Percentiles rank a stretch among this genome's conserved stretches.
Conservation (phyloP, 306 rosid genomes). For the Hippophae rhamnoides region DNA sequence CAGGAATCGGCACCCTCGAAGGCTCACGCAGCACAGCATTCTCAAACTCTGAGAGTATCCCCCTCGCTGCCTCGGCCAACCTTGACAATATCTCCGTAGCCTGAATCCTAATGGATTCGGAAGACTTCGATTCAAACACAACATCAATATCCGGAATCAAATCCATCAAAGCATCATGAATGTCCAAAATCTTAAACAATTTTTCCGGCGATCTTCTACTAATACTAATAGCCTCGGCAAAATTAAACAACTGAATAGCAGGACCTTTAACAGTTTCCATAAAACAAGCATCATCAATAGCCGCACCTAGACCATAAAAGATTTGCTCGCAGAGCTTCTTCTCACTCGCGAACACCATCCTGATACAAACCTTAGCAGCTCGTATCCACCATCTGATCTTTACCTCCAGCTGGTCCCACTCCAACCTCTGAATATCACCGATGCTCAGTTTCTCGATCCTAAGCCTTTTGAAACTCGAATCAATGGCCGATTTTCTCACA, state of each 20-base stretch:
- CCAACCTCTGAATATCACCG: conserved; percentile 86
- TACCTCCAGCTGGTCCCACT: conserved; percentile 74
- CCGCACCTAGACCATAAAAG: conserved; percentile 64
- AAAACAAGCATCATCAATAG: conserved; percentile 83
- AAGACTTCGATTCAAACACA: conserved; percentile 76
- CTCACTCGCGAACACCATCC: conserved; percentile 80
- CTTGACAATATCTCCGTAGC: conserved; percentile 86
- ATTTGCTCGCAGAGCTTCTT: conserved; percentile 84
- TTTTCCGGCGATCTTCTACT: conserved; percentile 90
- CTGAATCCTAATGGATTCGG: conserved; percentile 76
- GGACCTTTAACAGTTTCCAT: conserved; percentile 94
- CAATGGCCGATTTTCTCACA: conserved; percentile 72
- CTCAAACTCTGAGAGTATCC: conserved; percentile 86
- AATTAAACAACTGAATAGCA: conserved; percentile 82
- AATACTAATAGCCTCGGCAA: conserved; percentile 85
- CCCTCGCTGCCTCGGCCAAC: conserved; percentile 89
- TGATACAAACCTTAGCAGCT: conserved; percentile 72
- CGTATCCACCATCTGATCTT: conserved; percentile 88
- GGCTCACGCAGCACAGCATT: conserved; percentile 88
- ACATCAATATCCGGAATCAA: conserved; percentile 81
- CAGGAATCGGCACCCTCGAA: conserved; percentile 77
- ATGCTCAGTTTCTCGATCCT: conserved; percentile 83
- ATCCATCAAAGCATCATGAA: conserved; percentile 78
- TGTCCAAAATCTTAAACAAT: conserved; percentile 78
- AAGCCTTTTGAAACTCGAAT: conserved; percentile 58